Percentiles rank a stretch among this genome's conserved stretches.
phyloP scores from a whole-genome alignment of 2,329 filamentous ascomycete species.

The Xylariales sp. region DNA sequence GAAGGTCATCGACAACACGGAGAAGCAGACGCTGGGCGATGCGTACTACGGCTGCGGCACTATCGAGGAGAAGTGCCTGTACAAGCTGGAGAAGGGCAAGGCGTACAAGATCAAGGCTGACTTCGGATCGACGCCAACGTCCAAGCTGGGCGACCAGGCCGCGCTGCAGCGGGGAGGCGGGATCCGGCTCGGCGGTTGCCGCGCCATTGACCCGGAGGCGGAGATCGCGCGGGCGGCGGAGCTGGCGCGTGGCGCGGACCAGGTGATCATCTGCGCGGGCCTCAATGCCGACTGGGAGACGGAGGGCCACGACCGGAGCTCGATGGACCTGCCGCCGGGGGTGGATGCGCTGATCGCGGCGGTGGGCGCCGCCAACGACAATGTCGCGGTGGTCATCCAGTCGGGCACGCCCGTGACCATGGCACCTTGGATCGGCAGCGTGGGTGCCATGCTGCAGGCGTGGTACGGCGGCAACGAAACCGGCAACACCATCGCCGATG shows the following conservation, averaged over 20 bases:
- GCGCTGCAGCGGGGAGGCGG: constrained; percentile 54
- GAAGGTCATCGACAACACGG: constrained; percentile 61
- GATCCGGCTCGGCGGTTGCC: constrained; percentile 58
- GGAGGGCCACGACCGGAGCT: constrained; percentile 73
- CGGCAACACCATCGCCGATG: constrained; percentile 74
- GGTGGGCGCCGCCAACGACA: constrained; percentile 62
- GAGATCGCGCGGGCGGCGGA: constrained; percentile 64
- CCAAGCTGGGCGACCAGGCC: constrained; percentile 45
- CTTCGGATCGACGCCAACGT: constrained; percentile 55
- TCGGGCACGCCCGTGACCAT: constrained; percentile 72
- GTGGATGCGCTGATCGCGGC: constrained; percentile 66
- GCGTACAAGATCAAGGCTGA: constrained; percentile 56
- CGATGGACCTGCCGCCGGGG: constrained; percentile 70
- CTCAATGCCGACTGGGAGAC: constrained; percentile 80
- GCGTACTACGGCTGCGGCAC: constrained; percentile 64
- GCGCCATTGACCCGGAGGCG: constrained; percentile 50
- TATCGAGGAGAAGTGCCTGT: constrained; percentile 55
- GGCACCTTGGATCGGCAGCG: constrained; percentile 60
- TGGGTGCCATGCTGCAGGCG: constrained; percentile 62
- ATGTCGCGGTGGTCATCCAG: constrained; percentile 70
- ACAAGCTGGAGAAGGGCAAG: constrained; percentile 54
- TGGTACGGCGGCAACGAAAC: constrained; percentile 90
- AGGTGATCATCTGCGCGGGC: constrained; percentile 74
- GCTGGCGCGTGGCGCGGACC: constrained; percentile 65
- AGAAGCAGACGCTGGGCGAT: constrained; percentile 57